Conservation (phyloP, 768 basidiomycete species). For the Tulasnella sp. region DNA sequence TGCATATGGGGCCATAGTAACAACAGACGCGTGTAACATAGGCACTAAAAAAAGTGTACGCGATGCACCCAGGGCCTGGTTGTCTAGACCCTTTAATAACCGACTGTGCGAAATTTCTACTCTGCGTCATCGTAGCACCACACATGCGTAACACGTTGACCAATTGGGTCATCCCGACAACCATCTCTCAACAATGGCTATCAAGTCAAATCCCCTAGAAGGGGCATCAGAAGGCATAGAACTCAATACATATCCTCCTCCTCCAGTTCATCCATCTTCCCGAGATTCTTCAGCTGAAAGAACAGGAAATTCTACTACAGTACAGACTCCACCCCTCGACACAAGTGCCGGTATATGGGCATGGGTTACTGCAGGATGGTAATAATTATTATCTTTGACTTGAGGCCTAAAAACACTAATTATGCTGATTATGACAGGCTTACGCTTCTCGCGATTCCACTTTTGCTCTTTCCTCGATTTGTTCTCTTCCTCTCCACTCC, state of each 20-base stretch:
- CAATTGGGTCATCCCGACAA: too few species aligned
- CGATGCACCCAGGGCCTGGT: too few species aligned
- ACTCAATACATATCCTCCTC: background rate
- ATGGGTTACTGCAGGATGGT: conserved; percentile 15
- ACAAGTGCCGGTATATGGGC: conserved; percentile 11
- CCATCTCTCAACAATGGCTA: background rate
- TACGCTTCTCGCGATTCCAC: conserved; percentile 26
- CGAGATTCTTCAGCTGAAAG: background rate
- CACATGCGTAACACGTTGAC: too few species aligned
- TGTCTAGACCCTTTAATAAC: too few species aligned
- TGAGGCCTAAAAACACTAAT: background rate
- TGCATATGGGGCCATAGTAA: too few species aligned
- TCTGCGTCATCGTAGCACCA: too few species aligned
- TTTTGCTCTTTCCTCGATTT: conserved; percentile 46
- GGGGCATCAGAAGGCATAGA: background rate
- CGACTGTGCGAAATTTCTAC: too few species aligned
- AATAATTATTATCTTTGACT: background rate
- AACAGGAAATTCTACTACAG: background rate
- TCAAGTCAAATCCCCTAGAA: conserved; percentile 1
- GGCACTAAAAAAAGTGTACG: too few species aligned
- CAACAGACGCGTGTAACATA: too few species aligned
- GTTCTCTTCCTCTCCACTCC: conserved; percentile 53
- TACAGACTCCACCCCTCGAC: background rate
- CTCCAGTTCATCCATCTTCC: background rate
- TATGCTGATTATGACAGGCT: conserved; percentile 22